phyloP scores from a whole-genome alignment of 73 alveolate genomes.

The Symbiodinium pilosum region DNA sequence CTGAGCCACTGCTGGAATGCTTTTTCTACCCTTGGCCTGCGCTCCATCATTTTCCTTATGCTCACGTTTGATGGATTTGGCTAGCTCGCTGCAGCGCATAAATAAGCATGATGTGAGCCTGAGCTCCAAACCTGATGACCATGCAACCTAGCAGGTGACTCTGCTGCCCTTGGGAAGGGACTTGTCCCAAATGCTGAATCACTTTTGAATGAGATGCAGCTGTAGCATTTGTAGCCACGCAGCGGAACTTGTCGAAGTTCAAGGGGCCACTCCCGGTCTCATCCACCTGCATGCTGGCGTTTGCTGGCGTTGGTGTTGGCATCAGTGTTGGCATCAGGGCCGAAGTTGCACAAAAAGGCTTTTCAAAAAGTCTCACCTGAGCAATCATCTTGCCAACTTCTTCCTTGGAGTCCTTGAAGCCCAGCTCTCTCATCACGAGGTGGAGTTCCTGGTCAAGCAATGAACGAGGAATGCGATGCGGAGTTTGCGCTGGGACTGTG shows the following conservation, averaged over 20 bases:
- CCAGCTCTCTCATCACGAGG: conserved; percentile 63
- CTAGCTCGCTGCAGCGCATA: too few species aligned
- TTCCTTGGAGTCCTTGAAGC: conserved; percentile 50
- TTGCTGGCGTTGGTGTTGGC: neutral
- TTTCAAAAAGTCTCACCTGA: conserved; percentile 27
- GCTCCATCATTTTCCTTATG: conserved; percentile 50
- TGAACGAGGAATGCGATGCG: neutral
- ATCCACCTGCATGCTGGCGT: neutral
- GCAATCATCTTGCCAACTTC: conserved; percentile 72
- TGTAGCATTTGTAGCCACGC: neutral
- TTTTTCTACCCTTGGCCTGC: conserved; percentile 64
- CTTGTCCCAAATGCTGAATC: too few species aligned
- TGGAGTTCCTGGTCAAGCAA: neutral
- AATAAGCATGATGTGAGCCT: neutral
- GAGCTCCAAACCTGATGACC: neutral
- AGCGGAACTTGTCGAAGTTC: conserved; percentile 37
- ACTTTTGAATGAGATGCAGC: too few species aligned
- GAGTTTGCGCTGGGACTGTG: neutral
- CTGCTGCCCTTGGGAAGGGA: too few species aligned
- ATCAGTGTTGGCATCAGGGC: neutral
- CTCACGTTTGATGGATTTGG: neutral
- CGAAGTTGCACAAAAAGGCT: too few species aligned
- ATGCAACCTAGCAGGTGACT: neutral
- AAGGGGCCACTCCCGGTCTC: conserved; percentile 43
- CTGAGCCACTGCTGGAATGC: conserved; percentile 46